A percentile compares a stretch with the other conserved stretches of the same genome.
Evolutionary conservation across 129 eudicot species (phyloP).

Genomic region (Gnaphalium uliginosum): DNA sequence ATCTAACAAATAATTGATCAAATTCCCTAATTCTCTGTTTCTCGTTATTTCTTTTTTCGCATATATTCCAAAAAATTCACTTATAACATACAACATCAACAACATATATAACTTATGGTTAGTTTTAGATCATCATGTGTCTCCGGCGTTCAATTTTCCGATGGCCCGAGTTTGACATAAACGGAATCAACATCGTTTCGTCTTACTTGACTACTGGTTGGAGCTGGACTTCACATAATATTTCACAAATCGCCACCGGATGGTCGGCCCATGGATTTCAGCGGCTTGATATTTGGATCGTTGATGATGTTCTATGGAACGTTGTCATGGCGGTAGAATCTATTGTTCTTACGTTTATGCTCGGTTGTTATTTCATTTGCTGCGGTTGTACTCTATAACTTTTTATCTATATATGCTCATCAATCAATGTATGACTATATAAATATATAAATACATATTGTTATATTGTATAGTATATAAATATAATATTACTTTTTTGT

Average conservation of each 20-base stretch:
- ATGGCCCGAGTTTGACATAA: constrained; percentile 44
- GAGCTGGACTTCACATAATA: constrained; percentile 39
- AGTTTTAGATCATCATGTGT: constrained; percentile 27
- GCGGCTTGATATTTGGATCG: constrained; percentile 50
- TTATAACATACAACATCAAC: neutral
- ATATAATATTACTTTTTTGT: no score
- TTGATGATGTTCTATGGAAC: constrained; percentile 67
- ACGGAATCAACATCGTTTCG: constrained; percentile 30
- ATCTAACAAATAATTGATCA: constrained; percentile 5
- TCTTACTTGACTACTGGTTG: constrained; percentile 35
- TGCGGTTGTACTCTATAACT: constrained; percentile 78
- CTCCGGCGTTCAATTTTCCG: constrained; percentile 42
- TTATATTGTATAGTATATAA: no score
- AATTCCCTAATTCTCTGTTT: neutral
- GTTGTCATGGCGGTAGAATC: constrained; percentile 57
- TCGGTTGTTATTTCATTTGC: constrained; percentile 65
- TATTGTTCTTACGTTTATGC: constrained; percentile 52
- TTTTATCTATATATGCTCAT: neutral
- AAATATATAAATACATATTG: neutral
- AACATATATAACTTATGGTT: neutral
- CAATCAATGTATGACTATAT: neutral
- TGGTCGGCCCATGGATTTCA: constrained; percentile 39
- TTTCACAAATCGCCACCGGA: constrained; percentile 33
- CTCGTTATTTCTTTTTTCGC: neutral
- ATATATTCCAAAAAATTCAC: neutral